These are phyloP conservation scores for Entomortierella parvispora DNA, from an alignment of 192 early-diverging fungal genomes.

Conservation along the genomic window DNA sequence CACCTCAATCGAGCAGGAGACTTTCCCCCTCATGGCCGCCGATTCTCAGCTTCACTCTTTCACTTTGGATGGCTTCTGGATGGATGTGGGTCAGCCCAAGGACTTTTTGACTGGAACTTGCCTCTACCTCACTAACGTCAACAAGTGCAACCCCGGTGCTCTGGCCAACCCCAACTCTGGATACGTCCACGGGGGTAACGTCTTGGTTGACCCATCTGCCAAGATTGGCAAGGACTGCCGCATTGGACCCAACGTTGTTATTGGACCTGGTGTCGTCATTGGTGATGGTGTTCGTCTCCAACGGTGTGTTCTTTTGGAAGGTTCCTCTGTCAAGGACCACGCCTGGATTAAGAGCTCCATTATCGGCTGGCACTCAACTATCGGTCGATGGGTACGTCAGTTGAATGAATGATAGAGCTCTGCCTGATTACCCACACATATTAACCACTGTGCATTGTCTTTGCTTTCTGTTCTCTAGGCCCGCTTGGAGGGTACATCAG, in stretches of 20 bases:
- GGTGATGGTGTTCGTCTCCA: constrained; percentile 95
- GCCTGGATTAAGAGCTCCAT: constrained; percentile 93
- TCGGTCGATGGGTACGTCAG: constrained; percentile 85
- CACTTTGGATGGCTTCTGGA: constrained; percentile 97
- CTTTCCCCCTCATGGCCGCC: constrained; percentile 93
- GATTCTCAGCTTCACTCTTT: constrained; percentile 92
- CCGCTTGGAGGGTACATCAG: constrained; percentile 93
- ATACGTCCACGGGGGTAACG: constrained; percentile 87
- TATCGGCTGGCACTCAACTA: constrained; percentile 95
- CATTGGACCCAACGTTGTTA: constrained; percentile 97
- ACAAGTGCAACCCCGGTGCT: constrained; percentile 78
- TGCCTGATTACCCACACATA: background rate
- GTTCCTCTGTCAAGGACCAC: constrained; percentile 84
- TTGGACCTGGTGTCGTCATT: constrained; percentile 90
- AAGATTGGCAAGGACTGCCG: constrained; percentile 95
- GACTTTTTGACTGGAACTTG: constrained; percentile 97
- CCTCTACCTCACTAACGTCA: constrained; percentile 87
- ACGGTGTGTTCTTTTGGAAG: constrained; percentile 90
- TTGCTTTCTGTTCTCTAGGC: constrained; percentile 44
- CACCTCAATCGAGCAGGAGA: constrained; percentile 98
- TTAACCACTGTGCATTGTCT: background rate
- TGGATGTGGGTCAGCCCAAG: constrained; percentile 99
- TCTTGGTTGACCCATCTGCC: constrained; percentile 91
- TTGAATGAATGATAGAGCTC: no score
- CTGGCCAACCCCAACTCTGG: constrained; percentile 74